Base-by-base conservation (phyloP, 2,329 filamentous ascomycete genomes). In the Ascochyta viciae-villosae region DNA sequence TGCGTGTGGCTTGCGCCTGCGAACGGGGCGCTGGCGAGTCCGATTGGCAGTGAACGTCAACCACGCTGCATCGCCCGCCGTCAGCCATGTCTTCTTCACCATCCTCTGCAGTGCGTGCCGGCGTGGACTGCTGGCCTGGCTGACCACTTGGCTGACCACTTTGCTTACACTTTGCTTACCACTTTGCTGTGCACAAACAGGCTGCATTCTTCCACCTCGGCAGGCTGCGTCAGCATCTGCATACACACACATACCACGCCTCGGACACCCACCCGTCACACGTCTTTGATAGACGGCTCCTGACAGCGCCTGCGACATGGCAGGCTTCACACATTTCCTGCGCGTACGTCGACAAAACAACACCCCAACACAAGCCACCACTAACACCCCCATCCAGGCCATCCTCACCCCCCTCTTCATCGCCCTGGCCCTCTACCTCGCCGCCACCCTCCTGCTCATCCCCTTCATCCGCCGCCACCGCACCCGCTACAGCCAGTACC, bases 361-460 rank as follows among this genome's bases (percentile, higher is more conserved):
- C n/a, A 29, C 29, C 3, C 16, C 16, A 13, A 24, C 6, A 3
- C 4, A 6, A 39, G 16, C 35, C 39, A 39, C 13, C 10, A 43
- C 63, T 65, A 50, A 68, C 62, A 47, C 22, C 29, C 38, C 37
- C 27, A 3, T 34, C 35, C 62, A 81, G 79, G 75, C 73, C 44
- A 69, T 81, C 60, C 66, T 80, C 66, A 53, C 79, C n/a, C 80
- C 80, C n/a, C 75, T 78, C 61, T 63, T 79, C 62, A 71, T 79
- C 60, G 76, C 80, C 54, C 66, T 65, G 33, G 52, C 72, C 53
- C 75, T 81, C 68, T 81, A 81, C 69, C 51, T 73, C 65, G 56
- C 77, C 54, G 65, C 78, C 52, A 74, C 74, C 60, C 71, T 76
- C 63, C 45, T 76, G 57, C 52, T 81, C 60, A 61, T 81, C 23